phyloP scores from a whole-genome alignment of 2,329 filamentous ascomycete genomes.

The Lachnellula subtilissima region DNA sequence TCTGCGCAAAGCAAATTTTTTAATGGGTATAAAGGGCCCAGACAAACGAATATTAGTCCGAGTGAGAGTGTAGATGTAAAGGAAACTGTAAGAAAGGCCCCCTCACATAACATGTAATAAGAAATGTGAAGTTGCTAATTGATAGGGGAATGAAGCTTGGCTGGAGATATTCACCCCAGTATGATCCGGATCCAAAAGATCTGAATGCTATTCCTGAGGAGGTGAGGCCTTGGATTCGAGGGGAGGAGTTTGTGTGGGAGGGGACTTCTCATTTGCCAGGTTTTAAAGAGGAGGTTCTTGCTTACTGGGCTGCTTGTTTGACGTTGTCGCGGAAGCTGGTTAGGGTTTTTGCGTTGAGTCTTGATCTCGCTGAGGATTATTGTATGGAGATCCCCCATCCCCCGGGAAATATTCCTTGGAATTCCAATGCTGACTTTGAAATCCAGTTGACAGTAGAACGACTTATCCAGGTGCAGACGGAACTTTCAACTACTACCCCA shows the following conservation, averaged over 20 bases:
- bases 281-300: conserved; percentile 43
- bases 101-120: background rate
- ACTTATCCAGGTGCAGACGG: conserved; percentile 45
- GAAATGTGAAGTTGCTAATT: conserved; percentile 21
- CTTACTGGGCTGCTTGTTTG: conserved; percentile 46
- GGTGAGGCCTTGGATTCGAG: conserved; percentile 38
- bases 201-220: conserved; percentile 40
- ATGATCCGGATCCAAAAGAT: conserved; percentile 43
- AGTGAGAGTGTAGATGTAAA: conserved; percentile 46
- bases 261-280: conserved; percentile 42
- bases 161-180: conserved; percentile 48
- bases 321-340: conserved; percentile 47
- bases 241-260: conserved; percentile 50
- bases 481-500: conserved; percentile 43
- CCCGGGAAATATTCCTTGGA: background rate
- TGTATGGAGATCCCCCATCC: conserved; percentile 22
- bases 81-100: conserved; percentile 35
- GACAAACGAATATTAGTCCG: conserved; percentile 44
- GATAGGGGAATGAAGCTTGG: conserved; percentile 23
- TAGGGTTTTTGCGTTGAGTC: conserved; percentile 48
- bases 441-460: conserved; percentile 43
- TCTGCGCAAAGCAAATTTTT: conserved; percentile 36
- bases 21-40: conserved; percentile 42
- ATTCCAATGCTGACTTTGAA: background rate
- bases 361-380: conserved; percentile 48